Base-by-base conservation (phyloP, 805 yeast genomes). In the Barnettozyma californica region DNA sequence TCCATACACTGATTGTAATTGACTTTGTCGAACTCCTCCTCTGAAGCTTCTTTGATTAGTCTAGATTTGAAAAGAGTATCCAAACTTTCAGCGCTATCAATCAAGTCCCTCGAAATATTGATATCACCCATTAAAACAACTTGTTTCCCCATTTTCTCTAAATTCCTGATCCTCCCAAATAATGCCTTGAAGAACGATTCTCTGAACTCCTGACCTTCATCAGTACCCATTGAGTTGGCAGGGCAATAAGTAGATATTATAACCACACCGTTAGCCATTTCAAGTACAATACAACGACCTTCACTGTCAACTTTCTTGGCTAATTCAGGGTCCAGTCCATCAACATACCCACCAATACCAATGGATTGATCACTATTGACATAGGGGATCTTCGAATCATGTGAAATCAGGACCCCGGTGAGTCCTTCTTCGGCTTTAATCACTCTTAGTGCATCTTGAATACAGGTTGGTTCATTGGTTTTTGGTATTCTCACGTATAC, bases 51-150 rank as follows among this genome's bases (percentile, higher is more conserved):
- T 9, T 56, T 64, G 1, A 81, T 52, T 1, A 54, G 41, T 3
- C 68, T 67, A 2, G 70, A 68, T 45, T 71, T 71, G 41, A 67
- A 57, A 8, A 76, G 67, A 21, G 72, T 75, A 37, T 71, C 74
- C 9, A 85, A 72, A 1, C 73, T 70, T 50, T 86, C 95, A 1
- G 95, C 97, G 50, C 83, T 81, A 61, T 92, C 99, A 6, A 86
- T 81, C 41, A 87, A 66, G 64, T 90, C 94, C 14, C 88, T 71
- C 5, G 90, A 74, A 2, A 92, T 84, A 60, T 92, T 92, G 14
- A 92, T 75, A 62, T 92, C 99, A 2, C 99, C 99, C 80, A 92
- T 73, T 0, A 94, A 67, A 1, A 92, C 69, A 5, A 92, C 90
- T 13, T 78, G 66, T 56, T 91, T 85, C 0, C 88, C 88, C 51